phyloP scores from a whole-genome alignment of 1,139 yeast species.

The Saccharomyces hybrid region DNA sequence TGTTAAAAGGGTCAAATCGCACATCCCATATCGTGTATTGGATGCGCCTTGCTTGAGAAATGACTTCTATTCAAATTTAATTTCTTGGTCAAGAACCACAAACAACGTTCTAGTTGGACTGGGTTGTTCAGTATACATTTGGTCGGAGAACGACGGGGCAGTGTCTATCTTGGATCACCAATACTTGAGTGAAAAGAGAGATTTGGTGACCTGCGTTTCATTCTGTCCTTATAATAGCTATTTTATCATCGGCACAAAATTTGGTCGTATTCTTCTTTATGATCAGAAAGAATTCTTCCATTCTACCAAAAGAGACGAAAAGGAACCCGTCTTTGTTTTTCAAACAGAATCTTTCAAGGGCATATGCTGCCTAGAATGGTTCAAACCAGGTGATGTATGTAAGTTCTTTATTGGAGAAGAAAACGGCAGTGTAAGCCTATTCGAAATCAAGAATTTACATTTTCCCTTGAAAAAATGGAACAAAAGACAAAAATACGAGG shows the following conservation, averaged over 20 bases:
- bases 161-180: slow-evolving; percentile 32
- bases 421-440: slow-evolving; percentile 49
- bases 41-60: slow-evolving; percentile 73
- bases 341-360: slow-evolving; percentile 35
- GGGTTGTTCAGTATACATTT: slow-evolving; percentile 51
- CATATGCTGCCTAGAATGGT: slow-evolving; percentile 61
- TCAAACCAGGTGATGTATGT: slow-evolving; percentile 28
- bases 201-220: slow-evolving; percentile 51
- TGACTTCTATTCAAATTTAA: slow-evolving; percentile 73
- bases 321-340: slow-evolving; percentile 20
- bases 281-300: slow-evolving; percentile 29
- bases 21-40: slow-evolving; percentile 44
- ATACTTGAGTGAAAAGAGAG: slow-evolving; percentile 29
- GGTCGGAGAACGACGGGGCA: slow-evolving; percentile 54
- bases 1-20: slow-evolving; percentile 25
- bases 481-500: background rate
- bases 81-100: slow-evolving; percentile 60
- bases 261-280: slow-evolving; percentile 43
- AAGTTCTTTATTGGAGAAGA: slow-evolving; percentile 65
- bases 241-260: slow-evolving; percentile 53
- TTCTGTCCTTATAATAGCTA: slow-evolving; percentile 42
- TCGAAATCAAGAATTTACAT: slow-evolving; percentile 30
- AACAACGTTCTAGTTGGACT: slow-evolving; percentile 64
- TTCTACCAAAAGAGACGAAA: slow-evolving; percentile 13
- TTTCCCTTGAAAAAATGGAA: background rate